phyloP scores from a whole-genome alignment of 2,329 filamentous ascomycete species.

The Dactylellina leptospora region DNA sequence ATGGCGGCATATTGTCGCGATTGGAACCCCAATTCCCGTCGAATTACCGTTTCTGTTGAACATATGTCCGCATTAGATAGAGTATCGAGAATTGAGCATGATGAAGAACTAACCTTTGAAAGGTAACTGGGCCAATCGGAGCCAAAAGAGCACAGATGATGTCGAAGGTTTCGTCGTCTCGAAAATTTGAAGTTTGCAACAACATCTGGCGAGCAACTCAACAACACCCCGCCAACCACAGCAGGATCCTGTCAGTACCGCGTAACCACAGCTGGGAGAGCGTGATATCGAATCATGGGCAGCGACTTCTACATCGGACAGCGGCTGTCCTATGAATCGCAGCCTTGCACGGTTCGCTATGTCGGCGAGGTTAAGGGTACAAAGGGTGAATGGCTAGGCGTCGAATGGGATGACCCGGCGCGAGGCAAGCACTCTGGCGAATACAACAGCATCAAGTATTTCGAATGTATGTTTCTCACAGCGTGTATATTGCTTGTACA shows the following conservation, averaged over 20 bases:
- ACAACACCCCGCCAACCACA: constrained; percentile 45
- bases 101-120: constrained; percentile 6
- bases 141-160: constrained; percentile 27
- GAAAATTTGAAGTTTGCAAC: constrained; percentile 51
- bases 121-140: constrained; percentile 20
- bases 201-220: constrained; percentile 48
- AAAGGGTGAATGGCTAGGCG: constrained; percentile 83
- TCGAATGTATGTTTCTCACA: constrained; percentile 71
- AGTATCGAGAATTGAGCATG: neutral
- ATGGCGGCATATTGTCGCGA: constrained; percentile 28
- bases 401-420: constrained; percentile 91
- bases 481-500: too few relatives aligned
- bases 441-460: constrained; percentile 81
- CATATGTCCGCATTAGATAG: neutral
- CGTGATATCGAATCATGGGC: constrained; percentile 56
- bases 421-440: constrained; percentile 91
- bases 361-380: constrained; percentile 79
- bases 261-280: neutral
- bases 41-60: neutral
- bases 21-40: neutral
- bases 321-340: constrained; percentile 79
- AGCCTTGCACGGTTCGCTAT: constrained; percentile 85
- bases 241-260: constrained; percentile 21
- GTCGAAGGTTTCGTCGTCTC: constrained; percentile 28
- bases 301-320: constrained; percentile 69